phyloP scores from a whole-genome alignment of 306 rosid species.

The Crotalaria pallida region DNA sequence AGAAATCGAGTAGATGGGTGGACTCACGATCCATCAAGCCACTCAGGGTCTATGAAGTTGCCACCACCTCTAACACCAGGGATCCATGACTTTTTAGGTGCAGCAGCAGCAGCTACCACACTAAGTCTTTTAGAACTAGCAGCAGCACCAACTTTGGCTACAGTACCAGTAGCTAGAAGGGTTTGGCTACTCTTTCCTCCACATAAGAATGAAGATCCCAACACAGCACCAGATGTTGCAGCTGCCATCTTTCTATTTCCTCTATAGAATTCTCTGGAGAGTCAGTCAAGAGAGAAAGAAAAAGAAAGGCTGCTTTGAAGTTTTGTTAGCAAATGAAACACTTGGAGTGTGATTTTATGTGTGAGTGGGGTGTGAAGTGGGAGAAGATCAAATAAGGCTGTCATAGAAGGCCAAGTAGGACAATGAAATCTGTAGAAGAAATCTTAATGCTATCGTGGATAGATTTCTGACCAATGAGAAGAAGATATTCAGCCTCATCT shows the following conservation, averaged over 20 bases:
- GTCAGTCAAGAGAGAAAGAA: neutral
- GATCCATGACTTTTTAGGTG: constrained; percentile 70
- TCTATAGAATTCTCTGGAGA: neutral
- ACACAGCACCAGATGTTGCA: constrained; percentile 82
- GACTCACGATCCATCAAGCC: constrained; percentile 99
- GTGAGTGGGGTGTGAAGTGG: constrained; percentile 21
- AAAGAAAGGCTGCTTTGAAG: neutral
- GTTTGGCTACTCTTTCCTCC: constrained; percentile 72
- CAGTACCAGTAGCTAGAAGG: constrained; percentile 38
- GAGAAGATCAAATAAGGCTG: constrained; percentile 35
- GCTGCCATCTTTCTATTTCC: constrained; percentile 62
- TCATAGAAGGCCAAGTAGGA: constrained; percentile 56
- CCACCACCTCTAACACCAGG: constrained; percentile 75
- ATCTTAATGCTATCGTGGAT: constrained; percentile 58
- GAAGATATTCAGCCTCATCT: constrained; percentile 44
- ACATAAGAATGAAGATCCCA: constrained; percentile 70
- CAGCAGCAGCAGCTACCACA: constrained; percentile 40
- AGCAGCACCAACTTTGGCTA: constrained; percentile 36
- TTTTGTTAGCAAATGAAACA: neutral
- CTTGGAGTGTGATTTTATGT: constrained; percentile 24
- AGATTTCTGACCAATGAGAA: constrained; percentile 86
- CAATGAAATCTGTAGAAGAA: constrained; percentile 60
- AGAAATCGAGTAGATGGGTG: neutral
- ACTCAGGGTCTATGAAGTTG: constrained; percentile 79
- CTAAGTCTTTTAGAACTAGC: constrained; percentile 42